Evolutionary conservation across 2,329 filamentous ascomycete species (phyloP), one percentile per base, ranked within the genome.

Genomic region (Metarhizium brunneum): DNA sequence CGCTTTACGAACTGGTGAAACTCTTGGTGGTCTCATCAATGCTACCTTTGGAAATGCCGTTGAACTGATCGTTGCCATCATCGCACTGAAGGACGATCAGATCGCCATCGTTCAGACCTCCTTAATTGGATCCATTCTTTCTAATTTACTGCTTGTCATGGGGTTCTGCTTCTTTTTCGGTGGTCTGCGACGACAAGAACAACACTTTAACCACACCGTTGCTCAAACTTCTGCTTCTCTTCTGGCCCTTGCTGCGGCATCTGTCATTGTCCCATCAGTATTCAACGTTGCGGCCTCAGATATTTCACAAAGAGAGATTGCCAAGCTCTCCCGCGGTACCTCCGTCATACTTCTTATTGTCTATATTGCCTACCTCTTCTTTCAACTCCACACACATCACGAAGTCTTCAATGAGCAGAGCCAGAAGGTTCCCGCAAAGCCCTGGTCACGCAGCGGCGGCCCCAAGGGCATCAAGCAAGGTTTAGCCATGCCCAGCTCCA

Each of bases 151-250:
- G 3, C 81, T 96, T 14, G 90, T 96, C 53, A 76, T 96, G 76
- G 92, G 90, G 55, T 95, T 92, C 84, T 94, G 86, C 68, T 96
- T 95, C 77, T 94, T 95, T 75, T 86, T 89, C 58, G 91, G 90
- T 52, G 90, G 90, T 4, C 69, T 95, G 62, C 85, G 87, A 57
- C 83, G 92, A 32, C 66, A 81, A 32, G 88, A 95, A 68, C 92
- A 96, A 69, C 86, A 83, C 69, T 97, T 96, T 80, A 96, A 96
- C 75, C 84, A 88, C 38, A 92, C 89, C 0, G 91, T 96, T 6
- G 92, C 92, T 0, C 91, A 96, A 69, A 96, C 92, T 0, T 89
- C 91, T 3, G 85, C 91, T 14, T 90, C 87, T 65, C 73, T 95
- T 53, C 80, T 95, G 20, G 86, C 89, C 13, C 77, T 95, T 20